A percentile compares a stretch with the other conserved stretches of the same genome.
These are phyloP conservation scores for Chionographis japonica DNA, from an alignment of 106 monocot genomes.

Conservation along the genomic window DNA sequence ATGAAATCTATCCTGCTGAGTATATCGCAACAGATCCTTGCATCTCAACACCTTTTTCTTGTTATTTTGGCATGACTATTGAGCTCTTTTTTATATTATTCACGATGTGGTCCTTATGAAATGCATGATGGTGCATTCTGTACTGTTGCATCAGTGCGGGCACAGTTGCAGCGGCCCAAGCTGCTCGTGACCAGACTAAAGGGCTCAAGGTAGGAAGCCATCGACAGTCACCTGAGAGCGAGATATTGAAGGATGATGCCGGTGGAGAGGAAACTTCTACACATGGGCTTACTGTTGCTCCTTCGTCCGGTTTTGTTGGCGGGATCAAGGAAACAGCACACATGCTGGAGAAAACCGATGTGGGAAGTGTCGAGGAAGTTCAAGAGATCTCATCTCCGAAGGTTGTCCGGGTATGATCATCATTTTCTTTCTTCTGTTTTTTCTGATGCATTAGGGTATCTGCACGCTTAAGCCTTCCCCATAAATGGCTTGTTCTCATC, in stretches of 20 bases:
- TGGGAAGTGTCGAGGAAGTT: conserved; percentile 26
- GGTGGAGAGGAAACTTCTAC: conserved; percentile 30
- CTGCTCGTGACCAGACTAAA: conserved; percentile 18
- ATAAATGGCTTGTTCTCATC: background rate
- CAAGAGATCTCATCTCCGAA: conserved; percentile 36
- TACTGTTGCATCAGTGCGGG: conserved; percentile 30
- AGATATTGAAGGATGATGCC: conserved; percentile 7
- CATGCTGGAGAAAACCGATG: conserved; percentile 12
- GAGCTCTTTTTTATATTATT: no score
- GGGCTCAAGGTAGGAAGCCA: conserved; percentile 17
- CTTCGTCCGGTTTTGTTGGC: background rate
- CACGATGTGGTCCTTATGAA: no score
- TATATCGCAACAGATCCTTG: no score
- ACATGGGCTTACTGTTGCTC: background rate
- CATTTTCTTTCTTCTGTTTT: background rate
- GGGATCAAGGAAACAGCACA: conserved; percentile 7
- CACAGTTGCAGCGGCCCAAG: conserved; percentile 20
- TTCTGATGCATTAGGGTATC: no score
- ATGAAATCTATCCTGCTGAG: no score
- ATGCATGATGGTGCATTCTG: no score
- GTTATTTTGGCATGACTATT: no score
- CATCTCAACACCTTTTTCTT: no score
- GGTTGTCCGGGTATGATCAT: conserved; percentile 11
- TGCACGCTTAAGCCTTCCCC: no score
- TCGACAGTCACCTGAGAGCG: conserved; percentile 18